Evolutionary conservation across 2,329 filamentous ascomycete genomes (phyloP).

Genomic region (Trichothecium sympodiale): DNA sequence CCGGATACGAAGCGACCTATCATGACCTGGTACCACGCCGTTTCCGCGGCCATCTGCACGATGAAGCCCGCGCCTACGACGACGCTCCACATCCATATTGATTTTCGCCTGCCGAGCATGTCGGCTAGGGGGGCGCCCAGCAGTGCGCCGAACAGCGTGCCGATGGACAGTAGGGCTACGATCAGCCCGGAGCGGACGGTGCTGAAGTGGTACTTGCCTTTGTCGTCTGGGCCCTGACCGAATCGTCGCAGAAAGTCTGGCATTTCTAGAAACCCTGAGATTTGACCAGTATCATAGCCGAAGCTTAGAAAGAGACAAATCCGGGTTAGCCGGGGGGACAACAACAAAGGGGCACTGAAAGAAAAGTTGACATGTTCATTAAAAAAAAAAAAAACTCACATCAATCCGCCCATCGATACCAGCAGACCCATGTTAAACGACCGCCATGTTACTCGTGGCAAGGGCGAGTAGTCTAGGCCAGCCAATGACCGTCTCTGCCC

Average conservation of each 20-base stretch:
- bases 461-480: slow-evolving; percentile 32
- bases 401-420: slow-evolving; percentile 33
- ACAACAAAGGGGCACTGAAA: background rate
- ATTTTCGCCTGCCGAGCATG: slow-evolving; percentile 48
- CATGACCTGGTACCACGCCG: slow-evolving; percentile 54
- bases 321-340: too few relatives aligned
- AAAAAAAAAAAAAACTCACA: slow-evolving; percentile 18
- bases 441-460: slow-evolving; percentile 25
- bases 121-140: slow-evolving; percentile 54
- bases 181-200: slow-evolving; percentile 47
- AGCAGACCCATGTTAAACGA: slow-evolving; percentile 26
- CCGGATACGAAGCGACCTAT: slow-evolving; percentile 55
- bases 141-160: slow-evolving; percentile 49
- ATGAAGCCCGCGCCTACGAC: slow-evolving; percentile 55
- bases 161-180: slow-evolving; percentile 46
- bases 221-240: slow-evolving; percentile 26
- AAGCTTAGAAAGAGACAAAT: slow-evolving; percentile 20
- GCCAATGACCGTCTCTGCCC: slow-evolving; percentile 21
- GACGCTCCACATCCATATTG: slow-evolving; percentile 50
- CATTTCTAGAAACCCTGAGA: slow-evolving; percentile 48
- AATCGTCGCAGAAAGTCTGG: slow-evolving; percentile 43
- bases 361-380: background rate
- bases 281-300: slow-evolving; percentile 41
- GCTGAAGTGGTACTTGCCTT: slow-evolving; percentile 31
- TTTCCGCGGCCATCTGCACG: slow-evolving; percentile 48